Evolutionary conservation across 805 yeast genomes (phyloP), one percentile per base, ranked within the genome.

Genomic region (Candida krabiensis): DNA sequence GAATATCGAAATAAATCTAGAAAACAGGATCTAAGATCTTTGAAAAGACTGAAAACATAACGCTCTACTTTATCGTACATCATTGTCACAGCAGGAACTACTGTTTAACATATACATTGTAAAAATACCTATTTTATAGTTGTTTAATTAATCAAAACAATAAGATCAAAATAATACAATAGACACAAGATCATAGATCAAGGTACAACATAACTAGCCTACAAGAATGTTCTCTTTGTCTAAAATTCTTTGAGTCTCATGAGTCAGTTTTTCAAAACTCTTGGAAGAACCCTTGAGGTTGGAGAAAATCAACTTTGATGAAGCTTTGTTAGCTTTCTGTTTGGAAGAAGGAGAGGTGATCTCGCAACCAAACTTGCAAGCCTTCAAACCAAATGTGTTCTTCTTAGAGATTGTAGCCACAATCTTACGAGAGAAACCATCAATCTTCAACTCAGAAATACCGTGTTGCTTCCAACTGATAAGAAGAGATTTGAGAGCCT

Each of bases 401-500:
- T 71, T 68, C 47, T 75, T 78, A 1, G 86, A 68, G 23, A 84
- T 73, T 14, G 76, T 69, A 37, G 88, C 90, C n/a, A 72, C 73
- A 21, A 84, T 67, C 22, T 66, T 67, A 50, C 65, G 58, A 5
- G 64, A 58, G 4, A 64, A 59, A 15, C 68, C 64, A 47, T 72
- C 72, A 31, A 74, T 61, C 26, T 61, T 64, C 41, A 84, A 68
- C 43, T 77, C 71, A 47, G 73, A 76, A 50, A 84, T 61, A 7
- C 93, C 91, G 51, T 83, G 83, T 43, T 74, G 77, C 11, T 77
- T 72, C 93, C 93, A 84, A 13, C 83, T 78, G 30, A 61, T 67
- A 47, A 84, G 64, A 38, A 84, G 69, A 30, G 84, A 77, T 55
- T 67, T 72, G 49, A 84, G 63, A 3, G 88, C 87, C 30, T 77